A percentile compares a stretch with the other conserved stretches of the same genome.
Evolutionary conservation across 176 grass and related monocot genomes (phyloP).

Genomic region (Juncus effusus): DNA sequence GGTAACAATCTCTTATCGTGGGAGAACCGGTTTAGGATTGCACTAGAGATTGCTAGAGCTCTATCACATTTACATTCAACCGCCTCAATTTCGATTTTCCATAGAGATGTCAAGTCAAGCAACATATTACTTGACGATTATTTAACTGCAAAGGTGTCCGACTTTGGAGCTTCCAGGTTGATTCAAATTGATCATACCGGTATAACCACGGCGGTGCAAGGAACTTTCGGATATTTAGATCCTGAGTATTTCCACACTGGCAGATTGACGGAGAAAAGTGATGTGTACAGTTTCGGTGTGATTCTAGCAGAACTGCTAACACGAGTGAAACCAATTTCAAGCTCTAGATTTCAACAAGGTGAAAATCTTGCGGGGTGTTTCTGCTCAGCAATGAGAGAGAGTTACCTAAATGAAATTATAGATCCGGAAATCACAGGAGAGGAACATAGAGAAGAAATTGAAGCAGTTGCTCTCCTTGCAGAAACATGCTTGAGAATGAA

Average conservation of each 20-base stretch:
- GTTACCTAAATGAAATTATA: conserved; percentile 31
- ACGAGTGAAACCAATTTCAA: conserved; percentile 40
- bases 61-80: conserved; percentile 47
- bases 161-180: conserved; percentile 60
- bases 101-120: conserved; percentile 53
- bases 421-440: conserved; percentile 37
- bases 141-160: conserved; percentile 52
- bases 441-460: conserved; percentile 38
- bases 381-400: conserved; percentile 28
- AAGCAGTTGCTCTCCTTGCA: conserved; percentile 38
- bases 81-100: conserved; percentile 37
- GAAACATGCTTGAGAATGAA: conserved; percentile 37
- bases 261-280: conserved; percentile 54
- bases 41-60: conserved; percentile 51
- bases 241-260: conserved; percentile 63
- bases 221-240: conserved; percentile 58
- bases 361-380: conserved; percentile 46
- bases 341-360: background rate
- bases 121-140: conserved; percentile 51
- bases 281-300: conserved; percentile 69
- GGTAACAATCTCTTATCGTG: conserved; percentile 29
- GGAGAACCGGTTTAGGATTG: conserved; percentile 46
- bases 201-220: conserved; percentile 57
- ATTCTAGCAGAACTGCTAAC: conserved; percentile 47
- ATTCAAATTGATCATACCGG: conserved; percentile 46